phyloP scores from a whole-genome alignment of 1,284 basidiomycete species.

The Rhodotorula sp. region DNA sequence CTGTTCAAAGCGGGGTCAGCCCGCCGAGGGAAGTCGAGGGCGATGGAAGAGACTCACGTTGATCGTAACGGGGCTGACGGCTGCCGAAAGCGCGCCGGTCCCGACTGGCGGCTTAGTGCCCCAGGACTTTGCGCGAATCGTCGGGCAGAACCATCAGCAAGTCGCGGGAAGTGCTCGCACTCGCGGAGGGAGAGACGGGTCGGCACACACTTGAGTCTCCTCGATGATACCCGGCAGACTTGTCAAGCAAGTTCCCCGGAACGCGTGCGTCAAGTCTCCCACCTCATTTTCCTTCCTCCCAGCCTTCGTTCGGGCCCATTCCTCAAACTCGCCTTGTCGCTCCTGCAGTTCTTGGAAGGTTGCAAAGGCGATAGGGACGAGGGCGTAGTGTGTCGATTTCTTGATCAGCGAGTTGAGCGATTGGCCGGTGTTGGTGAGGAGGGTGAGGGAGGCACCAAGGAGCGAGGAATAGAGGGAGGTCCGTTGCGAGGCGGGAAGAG shows the following conservation, averaged over 20 bases:
- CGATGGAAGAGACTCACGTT: slow-evolving; percentile 21
- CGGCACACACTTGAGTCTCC: slow-evolving; percentile 40
- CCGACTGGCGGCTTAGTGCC: slow-evolving; percentile 38
- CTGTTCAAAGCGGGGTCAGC: slow-evolving; percentile 4
- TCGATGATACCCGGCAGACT: slow-evolving; percentile 46
- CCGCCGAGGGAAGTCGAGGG: not conserved
- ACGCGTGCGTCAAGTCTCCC: slow-evolving; percentile 45
- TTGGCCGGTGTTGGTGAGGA: slow-evolving; percentile 40
- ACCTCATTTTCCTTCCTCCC: slow-evolving; percentile 47
- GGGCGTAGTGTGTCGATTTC: slow-evolving; percentile 26
- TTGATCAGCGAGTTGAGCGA: slow-evolving; percentile 45
- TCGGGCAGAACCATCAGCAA: not conserved
- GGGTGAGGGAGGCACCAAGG: slow-evolving; percentile 38
- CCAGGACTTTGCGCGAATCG: slow-evolving; percentile 22
- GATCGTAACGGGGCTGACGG: slow-evolving; percentile 39
- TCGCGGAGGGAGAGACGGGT: not conserved
- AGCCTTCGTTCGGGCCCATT: slow-evolving; percentile 40
- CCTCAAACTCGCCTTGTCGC: slow-evolving; percentile 42
- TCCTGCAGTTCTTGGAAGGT: slow-evolving; percentile 41
- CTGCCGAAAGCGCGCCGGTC: slow-evolving; percentile 35
- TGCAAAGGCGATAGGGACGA: slow-evolving; percentile 44
- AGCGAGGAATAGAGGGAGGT: slow-evolving; percentile 37
- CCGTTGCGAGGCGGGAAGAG: slow-evolving; percentile 2
- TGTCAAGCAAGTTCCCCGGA: slow-evolving; percentile 45
- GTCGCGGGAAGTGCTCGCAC: too few relatives aligned